A percentile compares a stretch with the other conserved stretches of the same genome.
Evolutionary conservation across 441 rosid species (phyloP).

Genomic region (Euphorbia corollata): DNA sequence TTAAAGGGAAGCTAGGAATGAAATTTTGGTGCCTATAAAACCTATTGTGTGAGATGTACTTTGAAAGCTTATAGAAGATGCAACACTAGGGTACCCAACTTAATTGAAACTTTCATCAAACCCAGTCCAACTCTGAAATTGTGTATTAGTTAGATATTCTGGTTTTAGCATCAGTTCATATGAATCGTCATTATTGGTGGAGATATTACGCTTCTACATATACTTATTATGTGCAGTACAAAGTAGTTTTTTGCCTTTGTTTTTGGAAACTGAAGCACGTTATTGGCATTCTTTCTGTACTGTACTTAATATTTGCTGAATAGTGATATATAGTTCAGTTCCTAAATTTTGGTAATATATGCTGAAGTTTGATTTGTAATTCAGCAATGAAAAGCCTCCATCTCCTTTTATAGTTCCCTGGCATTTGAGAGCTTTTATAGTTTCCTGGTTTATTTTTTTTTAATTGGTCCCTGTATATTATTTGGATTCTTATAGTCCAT

Average conservation of each 20-base stretch:
- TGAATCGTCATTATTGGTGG: no score
- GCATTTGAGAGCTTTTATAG: not conserved
- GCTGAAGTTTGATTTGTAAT: not conserved
- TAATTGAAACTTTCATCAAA: not conserved
- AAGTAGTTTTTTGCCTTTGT: no score
- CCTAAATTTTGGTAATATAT: not conserved
- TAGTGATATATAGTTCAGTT: not conserved
- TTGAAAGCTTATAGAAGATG: not conserved
- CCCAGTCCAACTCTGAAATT: not conserved
- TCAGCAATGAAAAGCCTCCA: not conserved
- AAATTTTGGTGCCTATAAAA: not conserved
- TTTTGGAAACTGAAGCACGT: not conserved
- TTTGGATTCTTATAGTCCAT: no score
- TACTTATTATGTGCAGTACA: no score
- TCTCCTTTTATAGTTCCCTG: not conserved
- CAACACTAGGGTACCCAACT: not conserved
- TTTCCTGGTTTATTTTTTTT: not conserved
- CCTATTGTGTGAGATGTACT: not conserved
- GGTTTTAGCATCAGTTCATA: no score
- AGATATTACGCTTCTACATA: no score
- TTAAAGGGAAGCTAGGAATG: no score
- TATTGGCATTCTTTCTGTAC: not conserved
- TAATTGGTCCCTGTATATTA: no score
- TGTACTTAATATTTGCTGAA: not conserved
- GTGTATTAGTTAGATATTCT: not conserved